A percentile compares a stretch with the other conserved stretches of the same genome.
Conservation (phyloP, 2,329 filamentous ascomycete genomes). For the Fusarium subtropicale region DNA sequence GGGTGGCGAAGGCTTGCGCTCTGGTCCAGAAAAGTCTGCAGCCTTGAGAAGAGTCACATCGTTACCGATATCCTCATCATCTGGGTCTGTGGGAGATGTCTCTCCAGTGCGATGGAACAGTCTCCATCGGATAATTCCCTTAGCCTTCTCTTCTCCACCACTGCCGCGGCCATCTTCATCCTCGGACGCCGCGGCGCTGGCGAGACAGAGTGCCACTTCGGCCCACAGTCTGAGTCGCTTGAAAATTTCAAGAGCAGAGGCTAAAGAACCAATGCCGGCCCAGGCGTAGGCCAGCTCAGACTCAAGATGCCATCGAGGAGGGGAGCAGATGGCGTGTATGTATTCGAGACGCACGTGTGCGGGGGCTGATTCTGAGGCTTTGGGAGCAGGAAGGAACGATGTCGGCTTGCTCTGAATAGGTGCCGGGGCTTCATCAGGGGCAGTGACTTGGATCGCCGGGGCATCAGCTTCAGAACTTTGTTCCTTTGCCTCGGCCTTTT, state of each 20-base stretch:
- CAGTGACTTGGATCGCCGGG: constrained; percentile 60
- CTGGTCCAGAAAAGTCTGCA: constrained; percentile 68
- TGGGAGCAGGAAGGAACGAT: constrained; percentile 83
- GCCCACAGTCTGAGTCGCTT: constrained; percentile 94
- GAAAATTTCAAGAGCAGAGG: constrained; percentile 95
- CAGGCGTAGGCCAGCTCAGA: constrained; percentile 93
- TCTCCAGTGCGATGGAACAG: constrained; percentile 75
- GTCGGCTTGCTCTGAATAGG: constrained; percentile 63
- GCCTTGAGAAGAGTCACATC: constrained; percentile 69
- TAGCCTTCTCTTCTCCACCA: constrained; percentile 82
- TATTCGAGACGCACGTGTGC: constrained; percentile 82
- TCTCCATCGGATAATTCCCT: constrained; percentile 78
- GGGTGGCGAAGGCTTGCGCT: constrained; percentile 75
- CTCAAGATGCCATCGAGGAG: constrained; percentile 93
- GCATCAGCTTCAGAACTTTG: constrained; percentile 50
- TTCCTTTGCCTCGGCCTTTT: constrained; percentile 45
- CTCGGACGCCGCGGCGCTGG: constrained; percentile 68
- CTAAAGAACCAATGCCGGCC: constrained; percentile 86
- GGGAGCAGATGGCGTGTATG: constrained; percentile 84
- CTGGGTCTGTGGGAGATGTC: constrained; percentile 53
- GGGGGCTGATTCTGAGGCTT: constrained; percentile 80
- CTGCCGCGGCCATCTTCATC: constrained; percentile 65
- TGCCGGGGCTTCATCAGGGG: constrained; percentile 49
- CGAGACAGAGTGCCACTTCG: constrained; percentile 91
- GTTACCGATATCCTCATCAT: constrained; percentile 61